Percentiles rank a stretch among this genome's conserved stretches.
phyloP scores from a whole-genome alignment of 306 rosid genomes.

The Cyamopsis tetragonoloba region DNA sequence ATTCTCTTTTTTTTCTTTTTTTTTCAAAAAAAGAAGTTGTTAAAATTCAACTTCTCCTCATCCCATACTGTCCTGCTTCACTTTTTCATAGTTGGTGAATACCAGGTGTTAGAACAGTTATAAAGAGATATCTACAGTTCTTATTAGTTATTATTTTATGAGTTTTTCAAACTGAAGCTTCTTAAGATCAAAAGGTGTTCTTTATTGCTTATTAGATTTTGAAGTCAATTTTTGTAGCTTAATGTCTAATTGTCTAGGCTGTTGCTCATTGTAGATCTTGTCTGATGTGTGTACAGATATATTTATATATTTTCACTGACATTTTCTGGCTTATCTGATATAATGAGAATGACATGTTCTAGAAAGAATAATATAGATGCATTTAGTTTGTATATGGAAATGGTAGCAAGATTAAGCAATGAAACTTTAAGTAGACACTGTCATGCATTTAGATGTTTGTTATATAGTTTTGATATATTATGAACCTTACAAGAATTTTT shows the following conservation, averaged over 20 bases:
- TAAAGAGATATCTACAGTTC: neutral
- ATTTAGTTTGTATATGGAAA: neutral
- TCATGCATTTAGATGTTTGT: conserved; percentile 12
- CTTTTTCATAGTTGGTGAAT: neutral
- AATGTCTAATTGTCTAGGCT: neutral
- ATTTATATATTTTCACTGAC: neutral
- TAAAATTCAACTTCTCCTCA: neutral
- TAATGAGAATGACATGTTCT: neutral
- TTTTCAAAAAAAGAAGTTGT: no score
- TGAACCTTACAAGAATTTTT: neutral
- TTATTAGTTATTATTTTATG: neutral
- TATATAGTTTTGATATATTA: conserved; percentile 8
- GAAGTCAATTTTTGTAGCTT: neutral
- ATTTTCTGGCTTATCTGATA: conserved; percentile 14
- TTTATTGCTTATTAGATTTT: neutral
- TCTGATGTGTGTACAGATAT: neutral
- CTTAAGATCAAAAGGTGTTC: neutral
- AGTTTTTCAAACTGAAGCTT: neutral
- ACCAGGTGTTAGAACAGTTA: neutral
- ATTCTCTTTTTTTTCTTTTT: conserved; percentile 20
- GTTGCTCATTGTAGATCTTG: neutral
- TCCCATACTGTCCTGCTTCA: neutral
- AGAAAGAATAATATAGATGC: neutral
- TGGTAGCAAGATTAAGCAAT: neutral
- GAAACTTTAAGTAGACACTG: neutral